Percentiles rank a stretch among this genome's conserved stretches.
Conservation (phyloP, 495 filamentous ascomycete genomes). For the Extremus antarcticus region DNA sequence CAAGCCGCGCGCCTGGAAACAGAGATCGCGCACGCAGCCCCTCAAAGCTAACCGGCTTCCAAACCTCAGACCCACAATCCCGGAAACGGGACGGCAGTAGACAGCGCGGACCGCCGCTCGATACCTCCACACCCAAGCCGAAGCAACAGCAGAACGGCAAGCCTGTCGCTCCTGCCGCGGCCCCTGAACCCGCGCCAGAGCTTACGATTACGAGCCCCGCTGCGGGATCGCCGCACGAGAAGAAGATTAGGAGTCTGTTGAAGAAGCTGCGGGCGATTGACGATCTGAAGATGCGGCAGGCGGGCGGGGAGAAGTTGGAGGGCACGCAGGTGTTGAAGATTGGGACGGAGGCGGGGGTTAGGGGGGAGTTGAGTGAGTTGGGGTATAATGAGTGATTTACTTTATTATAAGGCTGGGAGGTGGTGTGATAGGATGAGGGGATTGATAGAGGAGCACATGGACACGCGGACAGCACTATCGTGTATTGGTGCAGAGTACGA, state of each 20-base stretch:
- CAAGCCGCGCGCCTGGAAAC: constrained; percentile 54
- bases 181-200: constrained; percentile 28
- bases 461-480: no score
- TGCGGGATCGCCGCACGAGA: constrained; percentile 49
- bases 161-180: constrained; percentile 5
- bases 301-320: constrained; percentile 89
- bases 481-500: no score
- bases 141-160: constrained; percentile 3
- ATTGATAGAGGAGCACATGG: no score
- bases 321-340: constrained; percentile 99
- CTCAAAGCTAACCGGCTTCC: constrained; percentile 14
- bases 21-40: constrained; percentile 15
- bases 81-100: constrained; percentile 14
- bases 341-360: constrained; percentile 67
- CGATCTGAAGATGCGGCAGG: constrained; percentile 90
- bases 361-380: constrained; percentile 65
- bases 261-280: constrained; percentile 98
- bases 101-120: constrained; percentile 14
- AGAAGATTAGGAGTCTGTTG: constrained; percentile 80
- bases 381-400: constrained; percentile 29
- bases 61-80: constrained; percentile 8
- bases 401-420: no score
- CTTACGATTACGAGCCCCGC: constrained; percentile 38
- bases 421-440: no score
- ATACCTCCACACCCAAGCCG: constrained; percentile 7